Base-by-base conservation (phyloP, 129 eudicot species). In the Artemisia tridentata region DNA sequence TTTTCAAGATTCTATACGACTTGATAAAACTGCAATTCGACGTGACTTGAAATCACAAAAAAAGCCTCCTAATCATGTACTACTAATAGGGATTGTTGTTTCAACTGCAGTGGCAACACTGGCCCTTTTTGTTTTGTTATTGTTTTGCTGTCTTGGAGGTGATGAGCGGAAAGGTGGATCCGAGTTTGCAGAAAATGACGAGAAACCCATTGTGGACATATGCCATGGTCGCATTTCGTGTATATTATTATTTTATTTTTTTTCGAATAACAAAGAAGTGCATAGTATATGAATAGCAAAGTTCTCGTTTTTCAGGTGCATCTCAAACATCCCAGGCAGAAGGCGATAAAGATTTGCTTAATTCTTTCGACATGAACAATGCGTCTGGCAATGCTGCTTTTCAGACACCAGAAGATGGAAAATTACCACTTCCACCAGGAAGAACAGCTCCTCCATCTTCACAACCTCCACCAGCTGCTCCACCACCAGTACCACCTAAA, bases 401-500 rank as follows among this genome's bases (percentile, higher is more conserved):
- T 65, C 81, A 63, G 56, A 63, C 81, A 71, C 72, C 72, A 63
- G 77, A 78, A 78, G 72, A 16, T 78, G 77, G 67, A 63, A 27
- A 45, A 23, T 67, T 90, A 76, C 91, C 90, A n/a, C 86, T 76
- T 74, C 96, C 93, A 16, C 96, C 96, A 0, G 93, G 93, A 74
- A 84, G 58, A 82, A 50, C 46, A 54, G 72, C 84, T 64, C 68
- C 83, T 52, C 81, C 81, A 63, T 81, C 80, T 11, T n/a, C 70
- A 50, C 77, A 23, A 14, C 79, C 84, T 19, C 85, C 86, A 4
- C 83, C 86, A 3, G 86, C 84, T 3, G 75, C 53, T 14, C 78
- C 84, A 52, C 84, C 85, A 1, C 82, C 86, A 23, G 75, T 85
- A 18, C 84, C 86, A 23, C 83, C 87, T n/a, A 51, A 70, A 71